Percentiles rank a stretch among this genome's conserved stretches.
phyloP scores from a whole-genome alignment of 257 asterid genomes.

The Catharanthus roseus region DNA sequence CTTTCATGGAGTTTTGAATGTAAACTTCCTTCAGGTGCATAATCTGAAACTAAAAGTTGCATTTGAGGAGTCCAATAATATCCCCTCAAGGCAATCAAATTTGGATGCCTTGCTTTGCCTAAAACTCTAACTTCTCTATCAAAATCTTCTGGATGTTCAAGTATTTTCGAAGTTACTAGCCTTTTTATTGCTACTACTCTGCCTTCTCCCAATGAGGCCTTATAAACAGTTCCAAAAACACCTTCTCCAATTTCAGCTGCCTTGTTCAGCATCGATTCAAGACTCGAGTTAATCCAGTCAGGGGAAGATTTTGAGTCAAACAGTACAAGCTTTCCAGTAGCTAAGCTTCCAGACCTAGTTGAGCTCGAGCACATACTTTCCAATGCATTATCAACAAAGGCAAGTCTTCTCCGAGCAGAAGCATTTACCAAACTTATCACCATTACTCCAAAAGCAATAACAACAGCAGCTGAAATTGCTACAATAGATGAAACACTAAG shows the following conservation, averaged over 20 bases:
- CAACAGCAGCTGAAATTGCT: conserved; percentile 75
- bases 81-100: conserved; percentile 60
- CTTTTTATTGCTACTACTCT: conserved; percentile 63
- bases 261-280: conserved; percentile 55
- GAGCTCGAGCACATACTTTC: conserved; percentile 96
- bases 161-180: conserved; percentile 50
- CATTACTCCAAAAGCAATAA: conserved; percentile 68
- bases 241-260: conserved; percentile 81
- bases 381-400: conserved; percentile 55
- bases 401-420: conserved; percentile 53
- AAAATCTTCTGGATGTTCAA: conserved; percentile 69
- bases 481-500: conserved; percentile 76
- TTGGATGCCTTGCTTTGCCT: conserved; percentile 74
- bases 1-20: conserved; percentile 54
- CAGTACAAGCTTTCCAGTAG: conserved; percentile 60
- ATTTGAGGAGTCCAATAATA: conserved; percentile 89
- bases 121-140: conserved; percentile 70
- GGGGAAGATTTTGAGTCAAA: conserved; percentile 55
- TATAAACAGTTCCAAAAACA: conserved; percentile 74
- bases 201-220: conserved; percentile 46
- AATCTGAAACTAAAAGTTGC: conserved; percentile 76
- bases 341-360: conserved; percentile 45
- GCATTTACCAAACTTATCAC: conserved; percentile 59
- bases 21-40: conserved; percentile 53
- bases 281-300: conserved; percentile 32